Conservation (phyloP, 1,284 basidiomycete genomes). For the Veloporphyrellus conicus region DNA sequence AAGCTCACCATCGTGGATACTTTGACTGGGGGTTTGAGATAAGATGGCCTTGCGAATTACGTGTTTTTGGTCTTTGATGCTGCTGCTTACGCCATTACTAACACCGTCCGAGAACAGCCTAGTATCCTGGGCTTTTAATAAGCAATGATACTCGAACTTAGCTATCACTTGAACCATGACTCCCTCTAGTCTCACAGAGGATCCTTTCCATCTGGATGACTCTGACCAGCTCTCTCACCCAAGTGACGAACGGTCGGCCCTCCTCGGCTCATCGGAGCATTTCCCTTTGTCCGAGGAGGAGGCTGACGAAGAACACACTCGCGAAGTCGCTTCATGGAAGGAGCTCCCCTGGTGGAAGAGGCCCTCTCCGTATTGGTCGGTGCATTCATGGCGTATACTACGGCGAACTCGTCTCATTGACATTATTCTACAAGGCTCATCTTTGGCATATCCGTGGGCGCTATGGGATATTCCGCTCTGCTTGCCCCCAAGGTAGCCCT, state of each 20-base stretch:
- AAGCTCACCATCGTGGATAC: conserved; percentile 27
- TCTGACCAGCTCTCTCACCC: conserved; percentile 33
- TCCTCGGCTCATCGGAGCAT: conserved; percentile 28
- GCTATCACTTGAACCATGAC: conserved; percentile 9
- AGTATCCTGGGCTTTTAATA: neutral
- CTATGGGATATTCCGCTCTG: conserved; percentile 51
- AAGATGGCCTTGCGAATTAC: neutral
- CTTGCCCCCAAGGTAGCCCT: conserved; percentile 64
- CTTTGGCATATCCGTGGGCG: conserved; percentile 46
- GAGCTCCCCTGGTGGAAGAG: conserved; percentile 62
- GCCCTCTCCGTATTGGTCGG: conserved; percentile 67
- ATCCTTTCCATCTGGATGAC: conserved; percentile 36
- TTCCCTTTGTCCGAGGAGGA: conserved; percentile 17
- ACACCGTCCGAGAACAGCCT: no score
- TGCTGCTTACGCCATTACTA: conserved; percentile 6
- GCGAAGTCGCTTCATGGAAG: conserved; percentile 29
- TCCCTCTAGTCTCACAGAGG: neutral
- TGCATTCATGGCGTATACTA: conserved; percentile 14
- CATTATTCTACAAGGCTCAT: conserved; percentile 47
- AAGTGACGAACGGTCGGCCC: conserved; percentile 36
- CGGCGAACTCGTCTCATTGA: neutral
- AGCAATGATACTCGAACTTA: neutral
- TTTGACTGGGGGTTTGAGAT: neutral
- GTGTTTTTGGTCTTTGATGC: no score
- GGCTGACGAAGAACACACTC: conserved; percentile 25